Conservation (phyloP, 2,329 filamentous ascomycete genomes). For the Balansia obtecta region DNA sequence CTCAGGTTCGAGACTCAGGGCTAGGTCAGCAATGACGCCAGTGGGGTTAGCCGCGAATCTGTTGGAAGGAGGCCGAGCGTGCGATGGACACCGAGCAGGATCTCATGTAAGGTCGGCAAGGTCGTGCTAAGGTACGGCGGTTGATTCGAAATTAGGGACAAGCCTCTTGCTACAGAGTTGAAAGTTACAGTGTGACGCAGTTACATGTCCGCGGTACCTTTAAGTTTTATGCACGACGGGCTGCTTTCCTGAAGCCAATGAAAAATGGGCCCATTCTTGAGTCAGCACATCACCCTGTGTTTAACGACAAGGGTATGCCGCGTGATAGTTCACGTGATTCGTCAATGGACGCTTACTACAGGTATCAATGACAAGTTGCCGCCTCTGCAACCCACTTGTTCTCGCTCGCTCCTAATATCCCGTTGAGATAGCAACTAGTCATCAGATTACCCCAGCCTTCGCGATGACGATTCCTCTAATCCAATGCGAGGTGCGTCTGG, state of each 20-base stretch:
- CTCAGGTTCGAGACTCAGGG: constrained; percentile 14
- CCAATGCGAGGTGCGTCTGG: too few relatives aligned
- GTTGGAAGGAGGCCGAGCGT: neutral
- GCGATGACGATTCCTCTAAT: too few relatives aligned
- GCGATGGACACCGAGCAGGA: neutral
- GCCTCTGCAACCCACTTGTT: too few relatives aligned
- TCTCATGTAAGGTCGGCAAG: neutral
- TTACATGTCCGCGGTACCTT: constrained; percentile 22
- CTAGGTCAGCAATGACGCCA: constrained; percentile 28
- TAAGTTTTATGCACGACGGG: constrained; percentile 14
- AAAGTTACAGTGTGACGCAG: constrained; percentile 23
- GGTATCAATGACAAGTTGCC: too few relatives aligned
- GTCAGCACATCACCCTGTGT: neutral
- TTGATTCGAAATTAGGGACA: constrained; percentile 3
- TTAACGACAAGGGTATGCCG: neutral
- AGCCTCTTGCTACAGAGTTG: constrained; percentile 7
- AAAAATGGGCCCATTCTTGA: constrained; percentile 8
- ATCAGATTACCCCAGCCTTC: too few relatives aligned
- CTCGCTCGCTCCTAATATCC: too few relatives aligned
- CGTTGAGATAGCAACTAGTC: too few relatives aligned
- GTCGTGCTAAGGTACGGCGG: neutral
- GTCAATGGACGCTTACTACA: too few relatives aligned
- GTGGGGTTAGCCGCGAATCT: constrained; percentile 9
- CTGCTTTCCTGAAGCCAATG: constrained; percentile 10
- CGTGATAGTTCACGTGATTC: constrained; percentile 2